Evolutionary conservation across 2,329 filamentous ascomycete genomes (phyloP).

Genomic region (Fusarium drepaniforme): DNA sequence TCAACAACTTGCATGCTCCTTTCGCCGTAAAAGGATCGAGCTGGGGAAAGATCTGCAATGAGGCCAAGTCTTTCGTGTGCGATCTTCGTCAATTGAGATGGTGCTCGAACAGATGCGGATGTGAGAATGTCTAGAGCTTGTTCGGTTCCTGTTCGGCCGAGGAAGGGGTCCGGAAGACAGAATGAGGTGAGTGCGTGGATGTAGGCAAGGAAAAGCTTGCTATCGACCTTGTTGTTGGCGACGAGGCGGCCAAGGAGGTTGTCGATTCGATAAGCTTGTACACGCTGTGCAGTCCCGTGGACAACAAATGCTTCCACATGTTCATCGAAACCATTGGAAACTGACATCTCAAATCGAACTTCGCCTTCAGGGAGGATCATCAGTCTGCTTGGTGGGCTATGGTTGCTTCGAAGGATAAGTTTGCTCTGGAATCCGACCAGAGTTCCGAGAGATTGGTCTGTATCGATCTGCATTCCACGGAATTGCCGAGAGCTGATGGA

Average conservation of each 20-base stretch:
- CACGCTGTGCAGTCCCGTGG: constrained; percentile 14
- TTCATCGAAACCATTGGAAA: neutral
- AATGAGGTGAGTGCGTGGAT: constrained; percentile 68
- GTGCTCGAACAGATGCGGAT: constrained; percentile 60
- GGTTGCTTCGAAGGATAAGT: constrained; percentile 55
- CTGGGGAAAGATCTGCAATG: constrained; percentile 11
- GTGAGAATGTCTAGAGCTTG: constrained; percentile 61
- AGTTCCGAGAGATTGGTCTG: constrained; percentile 27
- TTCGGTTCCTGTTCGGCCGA: constrained; percentile 65
- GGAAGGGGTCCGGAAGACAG: constrained; percentile 63
- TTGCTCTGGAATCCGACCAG: constrained; percentile 40
- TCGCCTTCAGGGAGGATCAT: constrained; percentile 55
- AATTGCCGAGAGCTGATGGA: constrained; percentile 26
- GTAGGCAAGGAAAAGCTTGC: constrained; percentile 63
- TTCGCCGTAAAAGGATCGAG: constrained; percentile 58
- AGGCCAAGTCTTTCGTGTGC: neutral
- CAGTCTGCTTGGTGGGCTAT: constrained; percentile 45
- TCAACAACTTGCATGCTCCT: constrained; percentile 60
- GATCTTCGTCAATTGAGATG: neutral
- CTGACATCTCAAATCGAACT: neutral
- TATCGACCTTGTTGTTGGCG: constrained; percentile 63
- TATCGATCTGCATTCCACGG: constrained; percentile 28
- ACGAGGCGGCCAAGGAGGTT: constrained; percentile 60
- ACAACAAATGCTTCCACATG: constrained; percentile 55
- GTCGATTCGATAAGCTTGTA: constrained; percentile 64